These are phyloP conservation scores for Suillus plorans DNA, from an alignment of 768 basidiomycete species.

Conservation along the genomic window DNA sequence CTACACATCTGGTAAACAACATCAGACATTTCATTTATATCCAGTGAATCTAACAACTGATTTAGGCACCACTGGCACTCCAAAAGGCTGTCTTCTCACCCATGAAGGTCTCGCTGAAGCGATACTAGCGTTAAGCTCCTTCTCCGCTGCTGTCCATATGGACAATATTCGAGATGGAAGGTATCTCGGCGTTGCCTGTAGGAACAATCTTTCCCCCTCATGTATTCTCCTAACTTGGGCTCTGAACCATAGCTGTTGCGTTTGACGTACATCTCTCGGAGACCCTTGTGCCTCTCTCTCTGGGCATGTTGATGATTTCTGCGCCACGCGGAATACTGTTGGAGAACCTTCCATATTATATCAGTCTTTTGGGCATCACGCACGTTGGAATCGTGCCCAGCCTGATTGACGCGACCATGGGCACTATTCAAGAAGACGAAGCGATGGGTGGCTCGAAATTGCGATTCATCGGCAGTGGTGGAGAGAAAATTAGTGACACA, in stretches of 20 bases:
- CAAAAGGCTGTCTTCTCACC: conserved; percentile 48
- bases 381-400: conserved; percentile 54
- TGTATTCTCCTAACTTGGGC: conserved; percentile 7
- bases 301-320: conserved; percentile 46
- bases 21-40: neutral
- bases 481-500: conserved; percentile 53
- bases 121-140: conserved; percentile 27
- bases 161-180: conserved; percentile 26
- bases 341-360: conserved; percentile 43
- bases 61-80: conserved; percentile 50
- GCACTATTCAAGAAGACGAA: conserved; percentile 26
- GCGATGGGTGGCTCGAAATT: conserved; percentile 33
- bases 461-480: conserved; percentile 48
- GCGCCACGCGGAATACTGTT: conserved; percentile 39
- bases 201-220: conserved; percentile 13
- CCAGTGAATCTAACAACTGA: neutral
- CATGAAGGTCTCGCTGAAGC: conserved; percentile 35
- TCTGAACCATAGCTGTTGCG: conserved; percentile 40
- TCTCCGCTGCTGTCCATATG: conserved; percentile 23
- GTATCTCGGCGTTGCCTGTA: conserved; percentile 46
- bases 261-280: conserved; percentile 53
- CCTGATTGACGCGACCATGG: conserved; percentile 49
- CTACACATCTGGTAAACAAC: conserved; percentile 46
- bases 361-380: conserved; percentile 41
- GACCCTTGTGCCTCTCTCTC: conserved; percentile 38